Percentiles rank a stretch among this genome's conserved stretches.
Conservation (phyloP, 495 filamentous ascomycete genomes). For the Xylaria grammica region DNA sequence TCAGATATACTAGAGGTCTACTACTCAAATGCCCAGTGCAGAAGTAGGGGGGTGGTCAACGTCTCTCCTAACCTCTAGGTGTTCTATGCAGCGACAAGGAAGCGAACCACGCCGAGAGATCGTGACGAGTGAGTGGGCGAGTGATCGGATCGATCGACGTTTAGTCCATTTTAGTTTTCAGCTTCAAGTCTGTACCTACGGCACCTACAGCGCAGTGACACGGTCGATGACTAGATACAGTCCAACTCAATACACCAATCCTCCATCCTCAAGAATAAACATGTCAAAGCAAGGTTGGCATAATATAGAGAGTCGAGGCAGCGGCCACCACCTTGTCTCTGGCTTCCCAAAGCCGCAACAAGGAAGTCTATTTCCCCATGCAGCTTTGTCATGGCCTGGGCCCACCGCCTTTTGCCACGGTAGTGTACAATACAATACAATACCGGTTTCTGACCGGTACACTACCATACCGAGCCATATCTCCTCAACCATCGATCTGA, state of each 20-base stretch:
- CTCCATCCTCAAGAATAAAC: not conserved
- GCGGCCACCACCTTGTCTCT: conserved; percentile 13
- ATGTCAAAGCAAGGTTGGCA: too few relatives aligned
- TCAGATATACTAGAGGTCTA: not conserved
- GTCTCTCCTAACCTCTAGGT: not conserved
- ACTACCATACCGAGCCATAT: too few relatives aligned
- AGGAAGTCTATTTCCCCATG: not conserved
- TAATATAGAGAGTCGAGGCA: not conserved
- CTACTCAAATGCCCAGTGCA: conserved; percentile 1
- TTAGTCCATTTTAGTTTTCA: too few relatives aligned
- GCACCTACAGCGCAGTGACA: conserved; percentile 1
- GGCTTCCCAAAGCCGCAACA: not conserved
- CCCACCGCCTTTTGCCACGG: conserved; percentile 16
- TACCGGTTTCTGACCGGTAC: not conserved
- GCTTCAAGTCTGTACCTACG: conserved; percentile 11
- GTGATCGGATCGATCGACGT: not conserved
- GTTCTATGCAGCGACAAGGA: not conserved
- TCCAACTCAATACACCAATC: not conserved
- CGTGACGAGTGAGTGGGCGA: not conserved
- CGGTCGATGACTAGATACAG: not conserved
- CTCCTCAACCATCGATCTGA: not conserved
- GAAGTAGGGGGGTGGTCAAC: not conserved
- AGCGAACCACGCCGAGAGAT: not conserved
- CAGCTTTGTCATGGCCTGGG: not conserved
- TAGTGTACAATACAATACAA: not conserved